A percentile compares a stretch with the other conserved stretches of the same genome.
phyloP scores from a whole-genome alignment of 2,329 filamentous ascomycete genomes.

The Pseudocercospora pini-densiflorae region DNA sequence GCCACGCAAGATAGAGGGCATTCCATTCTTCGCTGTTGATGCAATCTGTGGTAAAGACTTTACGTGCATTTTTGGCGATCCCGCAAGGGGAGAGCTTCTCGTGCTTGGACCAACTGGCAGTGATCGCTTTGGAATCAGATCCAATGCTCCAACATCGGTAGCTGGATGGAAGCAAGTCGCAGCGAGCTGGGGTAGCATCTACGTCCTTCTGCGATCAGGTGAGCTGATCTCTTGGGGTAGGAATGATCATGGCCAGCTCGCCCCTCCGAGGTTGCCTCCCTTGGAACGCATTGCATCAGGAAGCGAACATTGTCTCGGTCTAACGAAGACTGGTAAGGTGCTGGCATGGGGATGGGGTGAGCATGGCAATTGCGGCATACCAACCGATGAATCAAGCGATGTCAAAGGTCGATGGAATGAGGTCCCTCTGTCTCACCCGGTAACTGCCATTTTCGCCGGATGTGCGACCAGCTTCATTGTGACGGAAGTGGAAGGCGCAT shows the following conservation, averaged over 20 bases:
- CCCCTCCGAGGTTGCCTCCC: slow-evolving; percentile 64
- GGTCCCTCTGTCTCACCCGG: slow-evolving; percentile 60
- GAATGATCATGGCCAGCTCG: slow-evolving; percentile 81
- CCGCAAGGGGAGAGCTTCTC: slow-evolving; percentile 61
- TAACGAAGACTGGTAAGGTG: slow-evolving; percentile 67
- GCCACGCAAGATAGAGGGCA: slow-evolving; percentile 65
- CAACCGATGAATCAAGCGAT: slow-evolving; percentile 64
- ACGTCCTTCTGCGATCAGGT: slow-evolving; percentile 67
- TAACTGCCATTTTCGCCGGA: slow-evolving; percentile 74
- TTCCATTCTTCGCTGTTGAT: slow-evolving; percentile 65
- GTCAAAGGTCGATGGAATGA: slow-evolving; percentile 72
- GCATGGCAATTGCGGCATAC: slow-evolving; percentile 90
- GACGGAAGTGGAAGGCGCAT: slow-evolving; percentile 36
- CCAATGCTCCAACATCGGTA: slow-evolving; percentile 56
- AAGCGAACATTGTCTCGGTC: slow-evolving; percentile 84
- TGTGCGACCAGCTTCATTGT: slow-evolving; percentile 88
- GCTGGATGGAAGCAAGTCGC: slow-evolving; percentile 69
- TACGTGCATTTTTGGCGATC: slow-evolving; percentile 68
- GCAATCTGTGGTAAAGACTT: slow-evolving; percentile 85
- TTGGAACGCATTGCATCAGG: slow-evolving; percentile 74
- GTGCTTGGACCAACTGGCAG: slow-evolving; percentile 80
- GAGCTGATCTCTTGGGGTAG: slow-evolving; percentile 76
- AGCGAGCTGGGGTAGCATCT: slow-evolving; percentile 83
- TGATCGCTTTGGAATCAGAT: slow-evolving; percentile 58
- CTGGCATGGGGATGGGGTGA: slow-evolving; percentile 96